A percentile compares a stretch with the other conserved stretches of the same genome.
Evolutionary conservation across 2,329 filamentous ascomycete genomes (phyloP).

Genomic region (Paracorniculantispora psalliotae): DNA sequence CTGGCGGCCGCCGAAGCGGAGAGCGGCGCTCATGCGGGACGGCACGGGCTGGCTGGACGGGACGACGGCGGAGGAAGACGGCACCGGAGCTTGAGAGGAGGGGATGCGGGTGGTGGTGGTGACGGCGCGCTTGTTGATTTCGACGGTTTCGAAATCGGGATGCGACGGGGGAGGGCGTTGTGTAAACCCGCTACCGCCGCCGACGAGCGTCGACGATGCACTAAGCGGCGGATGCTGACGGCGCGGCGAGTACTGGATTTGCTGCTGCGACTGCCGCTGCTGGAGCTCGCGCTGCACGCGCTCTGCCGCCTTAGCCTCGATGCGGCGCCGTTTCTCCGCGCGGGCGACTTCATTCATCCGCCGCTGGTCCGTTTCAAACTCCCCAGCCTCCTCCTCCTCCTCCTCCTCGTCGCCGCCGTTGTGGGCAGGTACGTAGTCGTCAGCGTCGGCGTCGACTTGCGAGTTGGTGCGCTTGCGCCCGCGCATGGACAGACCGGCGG

Average conservation of each 20-base stretch:
- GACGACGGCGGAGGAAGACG: background rate
- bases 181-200: no score
- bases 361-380: slow-evolving; percentile 27
- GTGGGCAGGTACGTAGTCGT: background rate
- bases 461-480: background rate
- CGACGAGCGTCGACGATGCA: background rate
- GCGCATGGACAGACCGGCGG: no score
- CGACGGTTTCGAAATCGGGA: background rate
- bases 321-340: slow-evolving; percentile 19
- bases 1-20: slow-evolving; percentile 16
- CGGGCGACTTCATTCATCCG: slow-evolving; percentile 16
- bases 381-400: slow-evolving; percentile 21
- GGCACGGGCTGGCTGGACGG: background rate
- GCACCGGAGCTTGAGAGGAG: background rate
- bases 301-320: background rate
- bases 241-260: background rate
- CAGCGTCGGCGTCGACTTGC: background rate
- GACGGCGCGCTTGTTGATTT: slow-evolving; percentile 14
- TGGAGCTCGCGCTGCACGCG: background rate
- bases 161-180: no score
- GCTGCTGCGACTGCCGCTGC: background rate
- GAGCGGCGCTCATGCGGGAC: background rate
- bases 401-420: slow-evolving; percentile 12
- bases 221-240: background rate
- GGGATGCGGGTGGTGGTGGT: background rate